Evolutionary conservation across 2,329 filamentous ascomycete species (phyloP), one percentile per base, ranked within the genome.

Genomic region (Magnaporthiopsis poae): DNA sequence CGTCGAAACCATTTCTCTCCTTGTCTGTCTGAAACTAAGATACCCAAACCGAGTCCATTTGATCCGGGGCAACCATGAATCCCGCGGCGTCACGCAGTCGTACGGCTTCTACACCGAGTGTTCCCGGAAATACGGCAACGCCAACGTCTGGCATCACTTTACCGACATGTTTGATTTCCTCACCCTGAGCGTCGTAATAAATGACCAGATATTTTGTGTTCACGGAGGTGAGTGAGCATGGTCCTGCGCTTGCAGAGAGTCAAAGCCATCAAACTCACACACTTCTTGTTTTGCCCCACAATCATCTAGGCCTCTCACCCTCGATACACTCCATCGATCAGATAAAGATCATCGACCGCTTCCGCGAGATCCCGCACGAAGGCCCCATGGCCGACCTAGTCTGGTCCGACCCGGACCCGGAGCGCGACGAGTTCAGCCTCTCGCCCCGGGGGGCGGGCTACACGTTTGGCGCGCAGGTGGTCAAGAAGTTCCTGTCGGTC

Each of bases 141-240:
- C 95, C 70, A 97, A 95, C 73, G 95, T 99, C 29, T 99, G 95
- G 95, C 95, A 99, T 78, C 95, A 98, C 77, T 99, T 99, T 76
- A 99, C 95, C 71, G 95, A 99, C 80, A 98, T 99, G 93, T 99
- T 99, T 79, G 95, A 99, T 80, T 99, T 96, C 77, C 83, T 99
- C 70, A 98, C 94, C 9, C 82, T 99, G 67, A 96, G 91, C 73
- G 96, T 98, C 68, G 94, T 99, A 70, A 99, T 99, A 76, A 96
- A 98, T 77, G 90, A 99, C 77, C 91, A 98, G 77, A 99, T 99
- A 71, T 99, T 99, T 77, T 99, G 95, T 77, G 95, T 99, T 8
- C 95, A 99, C 77, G 95, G 95, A 76, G 92, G 89, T 81, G 77
- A 78, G 75, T 77, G 27, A 27, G 27, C 27, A 63, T 39, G n/a